These are phyloP conservation scores for Fusarium guadeloupense DNA, from an alignment of 2,329 filamentous ascomycete genomes.

Conservation along the genomic window DNA sequence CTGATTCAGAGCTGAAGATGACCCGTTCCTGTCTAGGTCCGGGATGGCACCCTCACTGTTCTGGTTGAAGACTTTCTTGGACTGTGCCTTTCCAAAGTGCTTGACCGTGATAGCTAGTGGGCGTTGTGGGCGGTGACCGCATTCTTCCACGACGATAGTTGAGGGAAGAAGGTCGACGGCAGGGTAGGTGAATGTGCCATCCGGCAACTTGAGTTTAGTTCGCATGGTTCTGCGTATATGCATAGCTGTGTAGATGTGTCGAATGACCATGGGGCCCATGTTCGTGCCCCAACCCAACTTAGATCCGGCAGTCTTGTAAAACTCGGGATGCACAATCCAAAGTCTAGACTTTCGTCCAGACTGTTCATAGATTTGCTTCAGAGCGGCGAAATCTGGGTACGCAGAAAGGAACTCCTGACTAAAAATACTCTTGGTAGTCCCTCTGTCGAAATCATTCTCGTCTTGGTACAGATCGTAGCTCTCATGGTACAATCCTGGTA, in stretches of 20 bases:
- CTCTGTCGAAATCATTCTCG: not conserved
- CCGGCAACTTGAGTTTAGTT: not conserved
- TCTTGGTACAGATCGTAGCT: not conserved
- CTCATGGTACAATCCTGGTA: not conserved
- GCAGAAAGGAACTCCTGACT: not conserved
- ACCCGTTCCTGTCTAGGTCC: no score
- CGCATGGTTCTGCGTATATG: constrained; percentile 3
- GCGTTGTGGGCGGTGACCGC: no score
- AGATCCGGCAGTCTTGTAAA: not conserved
- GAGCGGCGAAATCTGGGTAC: not conserved
- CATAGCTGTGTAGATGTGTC: not conserved
- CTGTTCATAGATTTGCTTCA: not conserved
- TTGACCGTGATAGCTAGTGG: no score
- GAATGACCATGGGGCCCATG: not conserved
- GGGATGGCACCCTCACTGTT: no score
- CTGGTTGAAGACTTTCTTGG: not conserved
- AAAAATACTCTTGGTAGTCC: not conserved
- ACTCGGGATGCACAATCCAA: not conserved
- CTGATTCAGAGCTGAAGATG: no score
- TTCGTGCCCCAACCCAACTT: not conserved
- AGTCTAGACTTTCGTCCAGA: not conserved
- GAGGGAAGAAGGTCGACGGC: no score
- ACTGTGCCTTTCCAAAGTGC: no score
- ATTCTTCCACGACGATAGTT: no score
- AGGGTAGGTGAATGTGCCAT: not conserved